Conservation (phyloP, 2,329 filamentous ascomycete genomes). For the Keithomyces neogunnii region DNA sequence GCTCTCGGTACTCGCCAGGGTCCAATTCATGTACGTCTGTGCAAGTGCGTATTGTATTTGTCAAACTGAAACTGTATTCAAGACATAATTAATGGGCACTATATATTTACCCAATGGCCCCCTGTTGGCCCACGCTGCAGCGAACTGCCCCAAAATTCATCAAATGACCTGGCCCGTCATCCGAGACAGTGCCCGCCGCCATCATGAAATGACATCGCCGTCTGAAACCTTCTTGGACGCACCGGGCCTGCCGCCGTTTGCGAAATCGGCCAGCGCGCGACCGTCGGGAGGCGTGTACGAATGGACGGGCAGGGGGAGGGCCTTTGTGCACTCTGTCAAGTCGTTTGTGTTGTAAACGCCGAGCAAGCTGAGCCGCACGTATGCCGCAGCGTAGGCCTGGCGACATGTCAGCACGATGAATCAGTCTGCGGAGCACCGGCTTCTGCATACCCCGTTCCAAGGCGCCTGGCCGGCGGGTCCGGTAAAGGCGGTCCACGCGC, state of each 20-base stretch:
- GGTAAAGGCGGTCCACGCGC: constrained; percentile 27
- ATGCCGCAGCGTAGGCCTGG: constrained; percentile 40
- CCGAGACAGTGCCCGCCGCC: too few species aligned
- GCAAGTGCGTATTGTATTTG: too few species aligned
- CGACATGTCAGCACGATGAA: neutral
- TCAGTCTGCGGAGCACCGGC: neutral
- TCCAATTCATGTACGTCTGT: too few species aligned
- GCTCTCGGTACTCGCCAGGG: too few species aligned
- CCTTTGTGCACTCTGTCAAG: constrained; percentile 43
- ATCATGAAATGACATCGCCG: neutral
- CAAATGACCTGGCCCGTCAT: too few species aligned
- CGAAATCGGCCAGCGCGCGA: neutral
- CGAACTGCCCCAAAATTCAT: too few species aligned
- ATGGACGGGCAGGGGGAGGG: constrained; percentile 11
- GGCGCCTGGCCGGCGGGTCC: constrained; percentile 19
- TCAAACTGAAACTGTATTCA: too few species aligned
- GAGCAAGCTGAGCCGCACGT: constrained; percentile 42
- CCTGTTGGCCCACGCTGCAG: too few species aligned
- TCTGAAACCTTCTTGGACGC: neutral
- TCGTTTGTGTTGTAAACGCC: constrained; percentile 47
- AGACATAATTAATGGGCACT: too few species aligned
- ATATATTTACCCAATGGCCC: too few species aligned
- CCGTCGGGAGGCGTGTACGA: neutral
- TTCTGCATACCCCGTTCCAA: constrained; percentile 30
- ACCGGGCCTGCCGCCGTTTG: neutral